These are phyloP conservation scores for Phoenix roebelenii DNA, from an alignment of 176 grass and related monocot genomes.

Conservation along the genomic window DNA sequence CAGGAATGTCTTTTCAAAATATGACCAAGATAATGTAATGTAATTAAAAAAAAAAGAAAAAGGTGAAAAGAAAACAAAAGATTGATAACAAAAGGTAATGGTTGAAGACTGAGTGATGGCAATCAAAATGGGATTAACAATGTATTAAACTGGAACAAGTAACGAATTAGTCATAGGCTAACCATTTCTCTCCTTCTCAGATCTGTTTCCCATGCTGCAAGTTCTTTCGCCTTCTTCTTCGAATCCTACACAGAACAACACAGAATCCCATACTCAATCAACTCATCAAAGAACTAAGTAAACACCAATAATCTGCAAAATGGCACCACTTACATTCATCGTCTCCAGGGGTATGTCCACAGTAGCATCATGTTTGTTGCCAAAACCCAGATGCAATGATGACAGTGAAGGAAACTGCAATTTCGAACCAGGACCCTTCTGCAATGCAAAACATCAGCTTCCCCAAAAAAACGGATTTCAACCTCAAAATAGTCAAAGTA, in stretches of 20 bases:
- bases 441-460: slow-evolving; percentile 15
- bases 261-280: neutral
- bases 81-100: too few species aligned
- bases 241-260: slow-evolving; percentile 33
- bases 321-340: slow-evolving; percentile 44
- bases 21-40: too few species aligned
- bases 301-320: neutral
- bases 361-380: slow-evolving; percentile 38
- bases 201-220: slow-evolving; percentile 67
- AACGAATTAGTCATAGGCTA: slow-evolving; percentile 3
- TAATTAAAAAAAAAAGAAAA: slow-evolving; percentile 10
- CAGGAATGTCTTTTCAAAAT: too few species aligned
- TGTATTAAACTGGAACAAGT: too few species aligned
- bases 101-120: neutral
- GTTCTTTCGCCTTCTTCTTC: slow-evolving; percentile 55
- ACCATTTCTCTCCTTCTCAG: slow-evolving; percentile 70
- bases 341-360: slow-evolving; percentile 63
- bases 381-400: slow-evolving; percentile 39
- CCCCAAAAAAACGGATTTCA: neutral
- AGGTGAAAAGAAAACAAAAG: neutral
- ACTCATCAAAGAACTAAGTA: neutral
- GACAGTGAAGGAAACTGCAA: slow-evolving; percentile 41
- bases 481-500: too few species aligned
- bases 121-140: slow-evolving; percentile 1
- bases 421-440: slow-evolving; percentile 49